Evolutionary conservation across 805 yeast genomes (phyloP), one percentile per base, ranked within the genome.

Genomic region (Wickerhamomyces pijperi): DNA sequence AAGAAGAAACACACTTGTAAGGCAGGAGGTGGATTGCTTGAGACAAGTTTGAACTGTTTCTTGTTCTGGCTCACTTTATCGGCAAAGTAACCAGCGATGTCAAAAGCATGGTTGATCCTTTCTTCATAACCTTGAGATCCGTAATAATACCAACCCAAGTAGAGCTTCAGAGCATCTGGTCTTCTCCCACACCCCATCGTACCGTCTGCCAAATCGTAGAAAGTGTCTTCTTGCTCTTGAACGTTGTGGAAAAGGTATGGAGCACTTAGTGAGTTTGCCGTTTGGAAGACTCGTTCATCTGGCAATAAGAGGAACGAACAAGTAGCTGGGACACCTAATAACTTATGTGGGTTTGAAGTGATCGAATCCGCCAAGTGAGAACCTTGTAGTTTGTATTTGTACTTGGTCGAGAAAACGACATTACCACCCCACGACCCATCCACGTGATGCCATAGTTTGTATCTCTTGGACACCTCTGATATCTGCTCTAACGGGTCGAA

Each of bases 361-460:
- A 84, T 67, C 11, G 88, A 79, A 56, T 84, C 74, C 1, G 92
- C 94, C 17, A 67, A 53, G 33, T 80, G 71, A 25, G 72, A 56
- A 2, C 95, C 95, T 15, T 58, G 53, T 43, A 84, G 56, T 46
- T 70, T 68, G 40, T 56, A 36, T 33, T 52, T 56, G 39, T 75
- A 72, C 11, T 46, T 61, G 0, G 56, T 48, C 33, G 85, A 76
- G 61, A 84, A 85, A 0, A 82, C 67, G 9, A 81, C 78, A 49
- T 85, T 85, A 8, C 90, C 95, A 28, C 95, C 95, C 94, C 94
- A 83, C 6, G 92, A 82, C 1, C 92, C 95, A 59, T 84, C 95
- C 32, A 84, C 72, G 56, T 84, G 95, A 53, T 82, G 71, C 90
- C 94, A 85, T 7, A 75, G 38, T n/a, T 67, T 56, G 56, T 77